phyloP scores from a whole-genome alignment of 352 stramenopile genomes.

The Blastocystis sp. region DNA sequence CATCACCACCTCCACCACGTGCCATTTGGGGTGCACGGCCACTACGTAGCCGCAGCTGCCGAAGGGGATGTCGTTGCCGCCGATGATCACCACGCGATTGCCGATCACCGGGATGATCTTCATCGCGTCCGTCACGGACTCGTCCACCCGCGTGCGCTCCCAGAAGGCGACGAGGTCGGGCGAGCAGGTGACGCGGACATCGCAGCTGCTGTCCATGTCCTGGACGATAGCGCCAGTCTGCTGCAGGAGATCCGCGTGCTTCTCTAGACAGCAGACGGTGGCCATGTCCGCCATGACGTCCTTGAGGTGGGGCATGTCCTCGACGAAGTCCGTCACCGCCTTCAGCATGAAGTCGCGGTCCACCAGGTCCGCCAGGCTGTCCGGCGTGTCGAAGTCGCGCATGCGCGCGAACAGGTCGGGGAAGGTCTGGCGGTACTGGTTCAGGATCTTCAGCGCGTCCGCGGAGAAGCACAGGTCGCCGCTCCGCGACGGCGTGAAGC shows the following conservation, averaged over 20 bases:
- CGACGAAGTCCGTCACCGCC: conserved; percentile 56
- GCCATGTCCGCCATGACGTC: conserved; percentile 69
- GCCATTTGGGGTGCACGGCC: conserved; percentile 88
- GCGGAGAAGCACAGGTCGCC: conserved; percentile 89
- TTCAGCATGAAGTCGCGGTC: conserved; percentile 72
- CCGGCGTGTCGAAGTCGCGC: conserved; percentile 80
- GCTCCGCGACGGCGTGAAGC: conserved; percentile 72
- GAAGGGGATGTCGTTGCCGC: conserved; percentile 88
- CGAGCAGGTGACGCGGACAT: neutral
- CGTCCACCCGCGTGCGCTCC: neutral
- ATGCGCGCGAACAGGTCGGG: conserved; percentile 85
- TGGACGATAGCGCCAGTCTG: conserved; percentile 14
- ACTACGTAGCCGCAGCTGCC: conserved; percentile 93
- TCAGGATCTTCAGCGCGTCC: conserved; percentile 86
- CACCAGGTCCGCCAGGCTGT: conserved; percentile 78
- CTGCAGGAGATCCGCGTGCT: conserved; percentile 25
- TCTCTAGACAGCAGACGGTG: neutral
- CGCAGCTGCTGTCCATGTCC: neutral
- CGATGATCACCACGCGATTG: conserved; percentile 95
- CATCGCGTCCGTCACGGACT: conserved; percentile 2
- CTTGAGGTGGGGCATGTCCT: conserved; percentile 8
- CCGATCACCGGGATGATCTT: conserved; percentile 80
- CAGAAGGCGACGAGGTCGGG: conserved; percentile 18
- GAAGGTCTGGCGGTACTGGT: conserved; percentile 87
- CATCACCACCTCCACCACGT: conserved; percentile 95